Evolutionary conservation across 306 rosid genomes (phyloP).

Genomic region (Sechiopsis laciniata): DNA sequence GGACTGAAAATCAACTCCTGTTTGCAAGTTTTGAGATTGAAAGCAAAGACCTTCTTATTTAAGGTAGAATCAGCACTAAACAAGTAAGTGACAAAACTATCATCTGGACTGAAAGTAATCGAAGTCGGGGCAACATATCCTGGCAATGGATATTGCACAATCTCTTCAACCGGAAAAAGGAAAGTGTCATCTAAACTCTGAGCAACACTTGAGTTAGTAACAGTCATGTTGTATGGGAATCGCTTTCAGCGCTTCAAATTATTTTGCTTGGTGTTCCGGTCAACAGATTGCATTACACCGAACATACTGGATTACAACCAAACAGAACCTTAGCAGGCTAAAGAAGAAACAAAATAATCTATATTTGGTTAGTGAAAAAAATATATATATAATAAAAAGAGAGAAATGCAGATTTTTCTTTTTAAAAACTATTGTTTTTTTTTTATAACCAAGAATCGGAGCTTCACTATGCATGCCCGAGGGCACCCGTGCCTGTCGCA

Average conservation of each 20-base stretch:
- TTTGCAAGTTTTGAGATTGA: slow-evolving; percentile 46
- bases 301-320: no score
- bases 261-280: slow-evolving; percentile 47
- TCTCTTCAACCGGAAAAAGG: slow-evolving; percentile 75
- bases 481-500: no score
- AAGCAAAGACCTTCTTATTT: slow-evolving; percentile 62
- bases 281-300: slow-evolving; percentile 70
- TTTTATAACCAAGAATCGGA: no score
- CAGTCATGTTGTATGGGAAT: slow-evolving; percentile 51
- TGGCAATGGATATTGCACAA: slow-evolving; percentile 85
- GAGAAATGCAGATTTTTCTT: not conserved
- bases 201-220: slow-evolving; percentile 47
- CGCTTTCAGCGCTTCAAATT: slow-evolving; percentile 62
- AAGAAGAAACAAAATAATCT: not conserved
- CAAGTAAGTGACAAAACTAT: slow-evolving; percentile 54
- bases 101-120: slow-evolving; percentile 78
- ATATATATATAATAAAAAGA: no score
- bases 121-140: slow-evolving; percentile 75
- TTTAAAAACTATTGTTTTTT: no score
- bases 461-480: no score
- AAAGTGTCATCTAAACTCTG: slow-evolving; percentile 46
- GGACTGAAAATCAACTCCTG: slow-evolving; percentile 74
- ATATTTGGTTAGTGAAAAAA: not conserved
- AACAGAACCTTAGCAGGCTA: not conserved
- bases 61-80: slow-evolving; percentile 73